phyloP scores from a whole-genome alignment of 2,329 filamentous ascomycete genomes.

The Corinectria fuckeliana region DNA sequence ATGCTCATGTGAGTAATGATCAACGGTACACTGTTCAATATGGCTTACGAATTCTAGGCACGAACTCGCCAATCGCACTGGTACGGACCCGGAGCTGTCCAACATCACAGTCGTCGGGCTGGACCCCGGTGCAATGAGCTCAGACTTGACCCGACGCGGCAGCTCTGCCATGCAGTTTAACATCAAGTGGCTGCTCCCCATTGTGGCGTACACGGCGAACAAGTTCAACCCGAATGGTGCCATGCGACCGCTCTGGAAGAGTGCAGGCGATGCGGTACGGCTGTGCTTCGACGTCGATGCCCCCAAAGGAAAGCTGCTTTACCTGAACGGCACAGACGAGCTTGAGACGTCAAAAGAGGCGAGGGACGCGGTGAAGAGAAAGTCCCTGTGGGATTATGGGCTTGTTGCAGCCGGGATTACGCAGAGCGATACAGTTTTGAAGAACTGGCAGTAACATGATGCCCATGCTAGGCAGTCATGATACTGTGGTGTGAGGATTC shows the following conservation, averaged over 20 bases:
- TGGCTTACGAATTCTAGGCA: conserved; percentile 34
- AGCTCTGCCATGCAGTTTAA: conserved; percentile 33
- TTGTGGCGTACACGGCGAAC: conserved; percentile 32
- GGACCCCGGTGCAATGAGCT: conserved; percentile 48
- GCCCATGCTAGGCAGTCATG: background rate
- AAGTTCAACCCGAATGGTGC: conserved; percentile 40
- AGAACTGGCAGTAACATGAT: conserved; percentile 35
- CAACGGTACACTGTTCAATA: background rate
- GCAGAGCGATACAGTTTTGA: conserved; percentile 36
- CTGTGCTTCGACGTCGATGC: conserved; percentile 41
- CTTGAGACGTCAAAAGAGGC: conserved; percentile 39
- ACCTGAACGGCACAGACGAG: conserved; percentile 44
- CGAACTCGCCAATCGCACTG: conserved; percentile 45
- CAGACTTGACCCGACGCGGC: conserved; percentile 39
- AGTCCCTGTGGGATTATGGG: conserved; percentile 42
- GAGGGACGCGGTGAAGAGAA: conserved; percentile 40
- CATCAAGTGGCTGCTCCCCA: conserved; percentile 36
- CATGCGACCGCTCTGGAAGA: conserved; percentile 41
- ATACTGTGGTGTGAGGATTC: background rate
- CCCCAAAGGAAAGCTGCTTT: conserved; percentile 39
- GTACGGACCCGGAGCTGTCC: conserved; percentile 42
- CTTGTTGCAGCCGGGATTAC: conserved; percentile 35
- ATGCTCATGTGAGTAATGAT: conserved; percentile 42
- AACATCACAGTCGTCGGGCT: conserved; percentile 46
- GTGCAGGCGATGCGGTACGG: conserved; percentile 41